A percentile compares a stretch with the other conserved stretches of the same genome.
phyloP scores from a whole-genome alignment of 176 grass and related monocot genomes.

The Ampelocalamus luodianensis region DNA sequence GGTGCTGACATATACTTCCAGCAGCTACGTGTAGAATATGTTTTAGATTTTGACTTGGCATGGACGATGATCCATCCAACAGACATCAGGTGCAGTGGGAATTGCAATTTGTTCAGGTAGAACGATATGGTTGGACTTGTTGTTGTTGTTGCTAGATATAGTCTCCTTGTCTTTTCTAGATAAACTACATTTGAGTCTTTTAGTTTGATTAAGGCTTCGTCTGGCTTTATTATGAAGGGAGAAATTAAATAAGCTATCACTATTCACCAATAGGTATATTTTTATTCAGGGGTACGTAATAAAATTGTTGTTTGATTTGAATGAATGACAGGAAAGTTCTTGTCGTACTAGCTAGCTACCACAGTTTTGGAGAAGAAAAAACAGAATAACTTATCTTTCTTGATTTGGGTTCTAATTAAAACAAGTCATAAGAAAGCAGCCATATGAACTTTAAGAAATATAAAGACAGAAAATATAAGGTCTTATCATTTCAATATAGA shows the following conservation, averaged over 20 bases:
- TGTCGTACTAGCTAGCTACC: not conserved
- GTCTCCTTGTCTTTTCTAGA: slow-evolving; percentile 19
- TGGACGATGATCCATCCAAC: slow-evolving; percentile 40
- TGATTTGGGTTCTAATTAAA: slow-evolving; percentile 25
- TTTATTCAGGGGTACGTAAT: not conserved
- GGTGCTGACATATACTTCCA: slow-evolving; percentile 33
- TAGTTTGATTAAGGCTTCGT: not conserved
- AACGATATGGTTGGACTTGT: slow-evolving; percentile 22
- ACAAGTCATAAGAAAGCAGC: not conserved
- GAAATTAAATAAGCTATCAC: slow-evolving; percentile 18
- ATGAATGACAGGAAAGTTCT: not conserved
- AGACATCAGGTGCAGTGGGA: slow-evolving; percentile 55
- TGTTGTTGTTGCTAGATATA: not conserved
- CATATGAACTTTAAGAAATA: not conserved
- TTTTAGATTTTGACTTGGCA: slow-evolving; percentile 49
- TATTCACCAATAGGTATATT: not conserved
- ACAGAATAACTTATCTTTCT: not conserved
- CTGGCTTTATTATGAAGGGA: not conserved
- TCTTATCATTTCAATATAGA: slow-evolving; percentile 9
- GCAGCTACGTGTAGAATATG: slow-evolving; percentile 23
- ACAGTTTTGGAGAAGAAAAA: not conserved
- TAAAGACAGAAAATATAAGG: not conserved
- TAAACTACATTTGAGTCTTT: not conserved
- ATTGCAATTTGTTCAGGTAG: slow-evolving; percentile 29
- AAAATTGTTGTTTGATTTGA: not conserved